Percentiles rank a stretch among this genome's conserved stretches.
phyloP scores from a whole-genome alignment of 192 early-diverging fungal genomes.

The Coemansia guatemalensis region DNA sequence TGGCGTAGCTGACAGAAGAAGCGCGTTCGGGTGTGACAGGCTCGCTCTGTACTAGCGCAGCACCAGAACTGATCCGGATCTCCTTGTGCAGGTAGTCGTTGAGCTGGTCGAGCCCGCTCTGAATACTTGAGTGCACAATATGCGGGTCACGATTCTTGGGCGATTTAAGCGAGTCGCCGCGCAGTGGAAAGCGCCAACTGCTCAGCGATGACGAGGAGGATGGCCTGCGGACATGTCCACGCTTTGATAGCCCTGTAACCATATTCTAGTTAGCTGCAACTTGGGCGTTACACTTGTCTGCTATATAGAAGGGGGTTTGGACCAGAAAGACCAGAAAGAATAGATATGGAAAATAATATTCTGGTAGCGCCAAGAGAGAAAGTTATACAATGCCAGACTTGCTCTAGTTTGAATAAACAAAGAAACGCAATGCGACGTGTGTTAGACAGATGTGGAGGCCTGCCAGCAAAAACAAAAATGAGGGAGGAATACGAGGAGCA shows the following conservation, averaged over 20 bases:
- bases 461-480: not conserved
- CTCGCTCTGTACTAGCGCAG: not conserved
- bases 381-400: not conserved
- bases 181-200: constrained; percentile 38
- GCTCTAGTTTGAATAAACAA: not conserved
- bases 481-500: not conserved
- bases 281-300: not conserved
- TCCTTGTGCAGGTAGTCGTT: constrained; percentile 38
- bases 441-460: not conserved
- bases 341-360: not conserved
- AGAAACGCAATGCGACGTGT: not conserved
- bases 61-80: constrained; percentile 13
- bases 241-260: constrained; percentile 28
- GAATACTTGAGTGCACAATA: constrained; percentile 37
- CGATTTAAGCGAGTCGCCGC: constrained; percentile 29
- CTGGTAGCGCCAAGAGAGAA: not conserved
- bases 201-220: constrained; percentile 13
- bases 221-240: constrained; percentile 5
- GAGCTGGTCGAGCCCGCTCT: constrained; percentile 38
- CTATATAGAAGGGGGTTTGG: not conserved
- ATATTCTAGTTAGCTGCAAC: constrained; percentile 3
- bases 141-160: constrained; percentile 22
- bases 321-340: no score
- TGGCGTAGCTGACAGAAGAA: constrained; percentile 1
- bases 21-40: not conserved